These are phyloP conservation scores for Seiridium cupressi DNA, from an alignment of 2,329 filamentous ascomycete species.

Conservation along the genomic window DNA sequence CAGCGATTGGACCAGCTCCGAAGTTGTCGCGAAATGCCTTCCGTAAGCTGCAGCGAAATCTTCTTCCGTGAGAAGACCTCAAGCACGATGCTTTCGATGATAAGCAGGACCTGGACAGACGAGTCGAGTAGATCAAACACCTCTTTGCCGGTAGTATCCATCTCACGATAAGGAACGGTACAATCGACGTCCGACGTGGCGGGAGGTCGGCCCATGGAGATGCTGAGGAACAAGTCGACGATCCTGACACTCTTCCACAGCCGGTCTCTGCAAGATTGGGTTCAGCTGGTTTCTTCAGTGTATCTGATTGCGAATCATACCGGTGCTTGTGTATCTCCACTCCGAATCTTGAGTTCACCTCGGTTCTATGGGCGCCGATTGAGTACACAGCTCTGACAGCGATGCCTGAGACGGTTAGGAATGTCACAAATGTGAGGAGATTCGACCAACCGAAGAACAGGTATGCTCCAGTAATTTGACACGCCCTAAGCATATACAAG, in stretches of 20 bases:
- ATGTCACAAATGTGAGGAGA: background rate
- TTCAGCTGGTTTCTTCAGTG: background rate
- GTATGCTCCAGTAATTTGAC: constrained; percentile 54
- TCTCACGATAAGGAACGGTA: constrained; percentile 44
- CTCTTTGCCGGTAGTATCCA: constrained; percentile 35
- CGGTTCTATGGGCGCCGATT: constrained; percentile 51
- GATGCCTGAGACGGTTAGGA: constrained; percentile 31
- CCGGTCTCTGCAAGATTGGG: constrained; percentile 31
- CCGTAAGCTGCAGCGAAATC: constrained; percentile 50
- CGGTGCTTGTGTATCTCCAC: constrained; percentile 39
- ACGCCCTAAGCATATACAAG: constrained; percentile 53
- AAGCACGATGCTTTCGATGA: constrained; percentile 48
- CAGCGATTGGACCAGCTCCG: constrained; percentile 50
- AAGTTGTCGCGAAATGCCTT: constrained; percentile 51
- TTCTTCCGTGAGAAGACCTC: constrained; percentile 53
- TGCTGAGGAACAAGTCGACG: constrained; percentile 51
- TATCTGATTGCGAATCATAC: constrained; percentile 5
- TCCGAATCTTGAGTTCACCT: constrained; percentile 52
- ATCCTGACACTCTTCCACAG: constrained; percentile 54
- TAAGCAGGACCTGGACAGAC: constrained; percentile 50
- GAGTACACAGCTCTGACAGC: constrained; percentile 52
- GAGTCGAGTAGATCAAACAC: constrained; percentile 46
- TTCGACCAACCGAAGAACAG: constrained; percentile 41
- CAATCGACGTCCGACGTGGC: constrained; percentile 54
- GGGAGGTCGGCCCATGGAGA: constrained; percentile 53